Conservation (phyloP, 1,139 yeast genomes). For the Geotrichum europaeum region DNA sequence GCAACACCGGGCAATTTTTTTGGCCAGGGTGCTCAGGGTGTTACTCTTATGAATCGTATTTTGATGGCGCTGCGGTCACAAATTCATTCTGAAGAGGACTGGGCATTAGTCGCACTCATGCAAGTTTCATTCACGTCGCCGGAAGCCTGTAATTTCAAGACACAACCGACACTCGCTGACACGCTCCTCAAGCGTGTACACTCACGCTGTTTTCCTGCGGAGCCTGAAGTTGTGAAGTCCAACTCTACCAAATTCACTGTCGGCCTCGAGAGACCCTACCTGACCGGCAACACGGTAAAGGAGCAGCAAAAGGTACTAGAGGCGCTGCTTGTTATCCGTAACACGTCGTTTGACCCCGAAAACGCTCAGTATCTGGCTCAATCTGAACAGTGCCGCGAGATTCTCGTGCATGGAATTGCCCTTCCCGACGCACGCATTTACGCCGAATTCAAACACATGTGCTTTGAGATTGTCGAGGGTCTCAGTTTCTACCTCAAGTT, state of each 20-base stretch:
- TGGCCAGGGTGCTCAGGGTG: conserved; percentile 31
- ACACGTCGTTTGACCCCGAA: conserved; percentile 72
- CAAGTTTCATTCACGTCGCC: conserved; percentile 1
- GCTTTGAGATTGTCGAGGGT: conserved; percentile 77
- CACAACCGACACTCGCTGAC: conserved; percentile 3
- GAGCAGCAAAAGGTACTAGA: conserved; percentile 49
- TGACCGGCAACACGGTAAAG: conserved; percentile 24
- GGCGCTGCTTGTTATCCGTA: conserved; percentile 66
- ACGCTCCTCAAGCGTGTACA: background rate
- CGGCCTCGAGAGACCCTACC: conserved; percentile 21
- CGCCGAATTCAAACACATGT: conserved; percentile 61
- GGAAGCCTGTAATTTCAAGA: conserved; percentile 4
- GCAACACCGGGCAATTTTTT: conserved; percentile 12
- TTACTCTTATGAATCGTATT: conserved; percentile 45
- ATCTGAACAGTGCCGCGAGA: conserved; percentile 32
- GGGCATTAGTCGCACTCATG: conserved; percentile 54
- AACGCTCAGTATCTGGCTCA: conserved; percentile 76
- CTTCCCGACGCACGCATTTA: conserved; percentile 37
- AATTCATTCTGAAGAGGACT: conserved; percentile 53
- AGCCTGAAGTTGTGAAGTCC: conserved; percentile 16
- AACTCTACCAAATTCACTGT: conserved; percentile 3
- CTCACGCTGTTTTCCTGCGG: conserved; percentile 28
- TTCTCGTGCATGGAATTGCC: conserved; percentile 46
- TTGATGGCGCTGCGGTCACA: conserved; percentile 59
- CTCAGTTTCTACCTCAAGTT: conserved; percentile 79